Percentiles rank a stretch among this genome's conserved stretches.
Conservation (phyloP, 805 yeast genomes). For the Monosporozyma yasuniensis region DNA sequence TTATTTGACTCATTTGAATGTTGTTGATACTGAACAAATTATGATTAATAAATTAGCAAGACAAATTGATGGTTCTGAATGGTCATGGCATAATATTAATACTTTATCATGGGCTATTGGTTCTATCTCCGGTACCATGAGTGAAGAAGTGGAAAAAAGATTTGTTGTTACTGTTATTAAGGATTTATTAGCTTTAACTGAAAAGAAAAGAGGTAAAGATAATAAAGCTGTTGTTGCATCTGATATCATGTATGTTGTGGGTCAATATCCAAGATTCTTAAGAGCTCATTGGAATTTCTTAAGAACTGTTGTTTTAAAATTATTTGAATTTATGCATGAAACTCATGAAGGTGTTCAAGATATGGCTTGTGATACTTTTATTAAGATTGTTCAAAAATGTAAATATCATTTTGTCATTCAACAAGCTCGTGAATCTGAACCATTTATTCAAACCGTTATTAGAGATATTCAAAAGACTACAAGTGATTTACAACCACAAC, state of each 20-base stretch:
- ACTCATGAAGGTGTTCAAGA: constrained; percentile 99
- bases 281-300: constrained; percentile 97
- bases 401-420: constrained; percentile 87
- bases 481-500: constrained; percentile 91
- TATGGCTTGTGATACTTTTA: constrained; percentile 99
- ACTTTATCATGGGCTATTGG: constrained; percentile 99
- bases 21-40: constrained; percentile 84
- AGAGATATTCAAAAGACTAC: constrained; percentile 76
- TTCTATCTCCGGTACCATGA: constrained; percentile 97
- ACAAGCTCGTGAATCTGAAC: constrained; percentile 78
- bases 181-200: constrained; percentile 84
- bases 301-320: constrained; percentile 89
- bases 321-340: constrained; percentile 98
- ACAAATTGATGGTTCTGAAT: constrained; percentile 92
- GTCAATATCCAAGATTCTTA: constrained; percentile 94
- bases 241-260: constrained; percentile 98
- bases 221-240: constrained; percentile 99
- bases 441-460: constrained; percentile 86
- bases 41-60: constrained; percentile 86
- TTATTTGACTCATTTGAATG: constrained; percentile 90
- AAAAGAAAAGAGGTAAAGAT: constrained; percentile 93
- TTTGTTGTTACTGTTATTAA: constrained; percentile 89
- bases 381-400: constrained; percentile 90
- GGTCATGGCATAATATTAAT: constrained; percentile 98
- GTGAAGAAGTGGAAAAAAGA: constrained; percentile 92